Conservation (phyloP, 1,139 yeast species). For the Suhomyces taliae region DNA sequence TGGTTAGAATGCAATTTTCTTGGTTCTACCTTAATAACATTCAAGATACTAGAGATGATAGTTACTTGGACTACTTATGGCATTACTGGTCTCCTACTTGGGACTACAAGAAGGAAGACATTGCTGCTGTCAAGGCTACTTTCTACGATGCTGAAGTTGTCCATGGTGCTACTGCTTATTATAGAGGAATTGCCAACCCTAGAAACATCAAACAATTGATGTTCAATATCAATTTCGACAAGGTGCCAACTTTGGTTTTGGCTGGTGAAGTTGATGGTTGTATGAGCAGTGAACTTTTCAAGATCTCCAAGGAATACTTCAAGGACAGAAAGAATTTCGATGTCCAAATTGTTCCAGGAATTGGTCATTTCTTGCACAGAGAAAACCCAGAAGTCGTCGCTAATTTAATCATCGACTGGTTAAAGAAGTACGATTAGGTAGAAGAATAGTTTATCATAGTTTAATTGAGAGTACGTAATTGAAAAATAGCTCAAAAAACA, state of each 20-base stretch:
- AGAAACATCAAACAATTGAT: conserved; percentile 21
- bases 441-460: background rate
- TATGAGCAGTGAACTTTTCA: conserved; percentile 33
- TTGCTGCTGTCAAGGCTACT: conserved; percentile 30
- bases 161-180: conserved; percentile 46
- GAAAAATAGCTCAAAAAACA: no score
- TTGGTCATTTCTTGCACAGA: conserved; percentile 46
- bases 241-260: conserved; percentile 41
- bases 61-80: conserved; percentile 40
- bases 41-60: conserved; percentile 17
- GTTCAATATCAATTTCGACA: conserved; percentile 36
- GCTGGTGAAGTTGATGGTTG: conserved; percentile 45
- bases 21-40: conserved; percentile 26
- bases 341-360: conserved; percentile 30
- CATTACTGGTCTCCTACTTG: conserved; percentile 45
- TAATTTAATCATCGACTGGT: conserved; percentile 30
- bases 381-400: conserved; percentile 39
- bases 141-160: conserved; percentile 29
- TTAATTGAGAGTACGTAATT: no score
- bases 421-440: conserved; percentile 10
- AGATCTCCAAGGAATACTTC: conserved; percentile 27
- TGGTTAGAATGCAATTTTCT: conserved; percentile 42
- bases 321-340: conserved; percentile 22
- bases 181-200: conserved; percentile 34
- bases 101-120: conserved; percentile 28